These are phyloP conservation scores for Candida sonorensis DNA, from an alignment of 805 yeast species.

Conservation along the genomic window DNA sequence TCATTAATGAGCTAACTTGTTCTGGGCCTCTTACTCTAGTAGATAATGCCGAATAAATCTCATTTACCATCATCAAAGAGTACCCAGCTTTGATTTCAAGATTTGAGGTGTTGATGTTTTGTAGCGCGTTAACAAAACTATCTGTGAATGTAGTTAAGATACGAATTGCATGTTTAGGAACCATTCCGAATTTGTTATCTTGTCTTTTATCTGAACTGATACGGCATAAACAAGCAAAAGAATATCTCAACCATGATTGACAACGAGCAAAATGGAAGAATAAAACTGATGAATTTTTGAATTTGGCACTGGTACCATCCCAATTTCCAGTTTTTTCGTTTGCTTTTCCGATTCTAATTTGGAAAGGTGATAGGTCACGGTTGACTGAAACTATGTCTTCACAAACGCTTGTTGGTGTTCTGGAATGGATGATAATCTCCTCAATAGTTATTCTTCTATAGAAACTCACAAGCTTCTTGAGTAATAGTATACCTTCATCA, in stretches of 20 bases:
- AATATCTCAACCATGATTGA: constrained; percentile 33
- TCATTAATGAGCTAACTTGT: constrained; percentile 33
- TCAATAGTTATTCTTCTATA: constrained; percentile 48
- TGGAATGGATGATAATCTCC: constrained; percentile 44
- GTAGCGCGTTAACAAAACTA: constrained; percentile 10
- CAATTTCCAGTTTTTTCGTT: constrained; percentile 26
- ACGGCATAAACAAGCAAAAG: constrained; percentile 24
- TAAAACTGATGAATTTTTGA: constrained; percentile 53
- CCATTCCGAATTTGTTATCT: constrained; percentile 27
- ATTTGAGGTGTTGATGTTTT: constrained; percentile 14
- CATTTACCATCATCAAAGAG: constrained; percentile 18
- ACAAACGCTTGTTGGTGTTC: constrained; percentile 41
- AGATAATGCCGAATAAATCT: constrained; percentile 17
- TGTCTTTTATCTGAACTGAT: constrained; percentile 35
- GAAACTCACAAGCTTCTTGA: constrained; percentile 38
- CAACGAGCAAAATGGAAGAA: constrained; percentile 44
- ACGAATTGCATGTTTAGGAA: constrained; percentile 22
- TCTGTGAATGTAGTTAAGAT: constrained; percentile 21
- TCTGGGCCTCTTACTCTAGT: constrained; percentile 20
- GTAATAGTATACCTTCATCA: constrained; percentile 33
- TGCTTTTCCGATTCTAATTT: constrained; percentile 39
- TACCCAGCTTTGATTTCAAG: constrained; percentile 21
- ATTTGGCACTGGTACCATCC: constrained; percentile 48
- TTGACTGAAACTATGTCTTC: constrained; percentile 31
- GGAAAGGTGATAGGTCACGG: constrained; percentile 32